Conservation (phyloP, 352 stramenopile genomes). For the Phytophthora hybrid region DNA sequence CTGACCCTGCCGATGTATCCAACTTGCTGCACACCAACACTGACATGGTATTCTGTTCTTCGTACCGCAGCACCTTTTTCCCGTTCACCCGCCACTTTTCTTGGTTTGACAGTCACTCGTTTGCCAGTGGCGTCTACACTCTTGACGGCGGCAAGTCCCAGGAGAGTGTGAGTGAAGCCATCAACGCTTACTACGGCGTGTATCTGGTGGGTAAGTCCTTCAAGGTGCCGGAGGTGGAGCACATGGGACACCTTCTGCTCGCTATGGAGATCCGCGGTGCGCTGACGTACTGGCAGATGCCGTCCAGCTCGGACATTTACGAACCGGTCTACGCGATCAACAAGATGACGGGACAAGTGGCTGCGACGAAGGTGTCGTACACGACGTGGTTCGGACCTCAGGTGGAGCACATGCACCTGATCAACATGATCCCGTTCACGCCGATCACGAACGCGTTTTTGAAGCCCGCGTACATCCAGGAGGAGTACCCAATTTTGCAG, state of each 20-base stretch:
- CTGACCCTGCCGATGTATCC: too few species aligned
- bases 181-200: conserved; percentile 98
- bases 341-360: conserved; percentile 88
- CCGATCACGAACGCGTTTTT: conserved; percentile 85
- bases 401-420: conserved; percentile 89
- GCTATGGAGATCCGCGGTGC: conserved; percentile 94
- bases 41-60: conserved; percentile 14
- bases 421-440: conserved; percentile 94
- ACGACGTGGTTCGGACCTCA: conserved; percentile 90
- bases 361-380: conserved; percentile 82
- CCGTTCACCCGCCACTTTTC: conserved; percentile 96
- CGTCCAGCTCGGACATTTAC: conserved; percentile 63
- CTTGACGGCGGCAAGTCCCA: conserved; percentile 96
- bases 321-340: conserved; percentile 77
- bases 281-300: conserved; percentile 97
- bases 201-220: conserved; percentile 92
- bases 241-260: conserved; percentile 93
- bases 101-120: conserved; percentile 98
- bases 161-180: conserved; percentile 96
- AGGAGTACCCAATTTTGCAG: conserved; percentile 84
- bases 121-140: conserved; percentile 95
- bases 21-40: not conserved
- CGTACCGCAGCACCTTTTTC: conserved; percentile 74
- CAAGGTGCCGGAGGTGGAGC: conserved; percentile 68
- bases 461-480: conserved; percentile 65